A percentile compares a stretch with the other conserved stretches of the same genome.
These are phyloP conservation scores for Sugiyamaella xylanicola DNA, from an alignment of 1,139 yeast species.

Conservation along the genomic window DNA sequence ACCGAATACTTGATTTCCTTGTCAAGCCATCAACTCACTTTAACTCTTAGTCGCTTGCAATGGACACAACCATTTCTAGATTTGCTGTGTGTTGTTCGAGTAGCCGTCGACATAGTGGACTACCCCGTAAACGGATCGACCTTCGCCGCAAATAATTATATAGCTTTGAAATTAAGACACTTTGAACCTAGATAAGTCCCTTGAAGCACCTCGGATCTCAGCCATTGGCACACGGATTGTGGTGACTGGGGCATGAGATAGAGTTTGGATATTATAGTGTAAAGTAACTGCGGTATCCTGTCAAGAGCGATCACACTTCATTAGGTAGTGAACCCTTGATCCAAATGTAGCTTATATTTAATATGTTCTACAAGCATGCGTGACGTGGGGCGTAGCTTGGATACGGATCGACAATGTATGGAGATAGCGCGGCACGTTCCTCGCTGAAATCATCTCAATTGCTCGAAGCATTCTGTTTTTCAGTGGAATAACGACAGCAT, in stretches of 20 bases:
- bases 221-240: too few species aligned
- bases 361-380: too few species aligned
- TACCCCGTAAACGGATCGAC: background rate
- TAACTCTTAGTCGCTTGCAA: constrained; percentile 25
- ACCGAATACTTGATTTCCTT: too few species aligned
- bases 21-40: constrained; percentile 17
- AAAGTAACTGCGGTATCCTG: too few species aligned
- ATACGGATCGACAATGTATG: background rate
- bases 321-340: background rate
- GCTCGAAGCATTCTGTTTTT: too few species aligned
- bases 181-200: background rate
- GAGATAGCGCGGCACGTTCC: too few species aligned
- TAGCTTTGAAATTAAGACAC: background rate
- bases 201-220: background rate
- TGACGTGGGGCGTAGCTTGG: too few species aligned
- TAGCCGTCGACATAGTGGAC: constrained; percentile 4
- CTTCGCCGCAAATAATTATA: background rate
- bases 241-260: too few species aligned
- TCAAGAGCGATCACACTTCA: too few species aligned
- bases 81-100: constrained; percentile 18
- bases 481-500: too few species aligned
- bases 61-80: constrained; percentile 24
- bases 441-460: too few species aligned
- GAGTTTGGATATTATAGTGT: too few species aligned
- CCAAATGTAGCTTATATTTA: background rate